Evolutionary conservation across 768 basidiomycete genomes (phyloP).

Genomic region (Rhizopogon vulgaris): DNA sequence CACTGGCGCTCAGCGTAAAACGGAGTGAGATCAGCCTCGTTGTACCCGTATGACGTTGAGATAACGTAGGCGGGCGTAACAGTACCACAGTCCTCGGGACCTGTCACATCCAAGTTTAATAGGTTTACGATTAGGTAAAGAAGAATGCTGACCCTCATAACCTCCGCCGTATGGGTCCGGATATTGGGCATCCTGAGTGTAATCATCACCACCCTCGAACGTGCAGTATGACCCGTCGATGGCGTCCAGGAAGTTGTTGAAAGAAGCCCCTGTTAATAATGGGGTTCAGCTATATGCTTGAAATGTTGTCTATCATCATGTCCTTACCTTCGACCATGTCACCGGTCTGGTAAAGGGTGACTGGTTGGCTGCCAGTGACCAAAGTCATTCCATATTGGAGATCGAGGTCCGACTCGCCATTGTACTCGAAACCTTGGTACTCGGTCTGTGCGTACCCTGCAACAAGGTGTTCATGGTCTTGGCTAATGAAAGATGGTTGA

Average conservation of each 20-base stretch:
- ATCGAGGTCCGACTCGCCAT: slow-evolving; percentile 54
- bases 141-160: slow-evolving; percentile 8
- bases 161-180: slow-evolving; percentile 22
- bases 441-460: slow-evolving; percentile 22
- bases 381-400: slow-evolving; percentile 50
- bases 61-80: slow-evolving; percentile 34
- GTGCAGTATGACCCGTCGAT: slow-evolving; percentile 40
- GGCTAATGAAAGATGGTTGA: neutral
- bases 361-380: slow-evolving; percentile 31
- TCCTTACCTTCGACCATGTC: slow-evolving; percentile 33
- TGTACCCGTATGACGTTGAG: slow-evolving; percentile 36
- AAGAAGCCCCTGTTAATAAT: slow-evolving; percentile 31
- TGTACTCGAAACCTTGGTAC: slow-evolving; percentile 35
- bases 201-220: slow-evolving; percentile 39
- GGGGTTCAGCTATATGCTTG: neutral
- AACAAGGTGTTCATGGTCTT: slow-evolving; percentile 2
- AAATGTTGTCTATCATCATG: neutral
- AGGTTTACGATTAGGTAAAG: too few relatives aligned
- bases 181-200: slow-evolving; percentile 29
- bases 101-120: slow-evolving; percentile 3
- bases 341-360: slow-evolving; percentile 40
- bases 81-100: slow-evolving; percentile 29
- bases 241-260: slow-evolving; percentile 43
- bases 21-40: slow-evolving; percentile 30
- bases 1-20: slow-evolving; percentile 38